phyloP scores from a whole-genome alignment of 805 yeast species.

The Komagataella mondaviorum region DNA sequence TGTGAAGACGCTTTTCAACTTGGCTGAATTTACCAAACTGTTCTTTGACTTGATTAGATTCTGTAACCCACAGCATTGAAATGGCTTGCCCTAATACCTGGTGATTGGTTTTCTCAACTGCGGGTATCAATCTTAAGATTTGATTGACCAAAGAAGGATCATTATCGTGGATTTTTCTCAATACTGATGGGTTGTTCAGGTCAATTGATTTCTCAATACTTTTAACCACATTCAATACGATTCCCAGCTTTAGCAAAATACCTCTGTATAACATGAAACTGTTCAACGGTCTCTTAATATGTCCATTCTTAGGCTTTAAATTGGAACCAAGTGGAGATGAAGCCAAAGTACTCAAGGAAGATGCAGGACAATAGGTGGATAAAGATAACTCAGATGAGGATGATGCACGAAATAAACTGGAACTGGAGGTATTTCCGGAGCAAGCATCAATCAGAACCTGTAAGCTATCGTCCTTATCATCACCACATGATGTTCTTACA shows the following conservation, averaged over 20 bases:
- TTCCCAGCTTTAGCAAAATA: slow-evolving; percentile 26
- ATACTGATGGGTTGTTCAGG: background rate
- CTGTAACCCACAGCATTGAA: slow-evolving; percentile 32
- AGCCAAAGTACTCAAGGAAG: background rate
- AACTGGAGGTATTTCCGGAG: background rate
- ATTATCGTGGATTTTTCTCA: background rate
- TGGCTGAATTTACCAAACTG: slow-evolving; percentile 22
- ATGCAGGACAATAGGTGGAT: background rate
- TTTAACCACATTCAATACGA: slow-evolving; percentile 13
- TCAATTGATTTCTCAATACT: background rate
- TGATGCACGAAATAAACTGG: background rate
- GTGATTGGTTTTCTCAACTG: slow-evolving; percentile 16
- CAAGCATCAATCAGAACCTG: background rate
- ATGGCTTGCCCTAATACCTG: slow-evolving; percentile 26
- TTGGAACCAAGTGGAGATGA: background rate
- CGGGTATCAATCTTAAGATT: slow-evolving; percentile 4
- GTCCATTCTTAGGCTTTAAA: background rate
- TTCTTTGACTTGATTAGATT: slow-evolving; percentile 19
- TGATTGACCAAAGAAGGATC: slow-evolving; percentile 10
- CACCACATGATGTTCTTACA: background rate
- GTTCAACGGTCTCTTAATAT: slow-evolving; percentile 32
- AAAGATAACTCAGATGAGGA: background rate
- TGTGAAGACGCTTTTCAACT: slow-evolving; percentile 27
- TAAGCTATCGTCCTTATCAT: background rate
- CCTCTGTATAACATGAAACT: slow-evolving; percentile 33